Percentiles rank a stretch among this genome's conserved stretches.
These are phyloP conservation scores for Trichosporon ovoides DNA, from an alignment of 1,284 basidiomycete genomes.

Conservation along the genomic window DNA sequence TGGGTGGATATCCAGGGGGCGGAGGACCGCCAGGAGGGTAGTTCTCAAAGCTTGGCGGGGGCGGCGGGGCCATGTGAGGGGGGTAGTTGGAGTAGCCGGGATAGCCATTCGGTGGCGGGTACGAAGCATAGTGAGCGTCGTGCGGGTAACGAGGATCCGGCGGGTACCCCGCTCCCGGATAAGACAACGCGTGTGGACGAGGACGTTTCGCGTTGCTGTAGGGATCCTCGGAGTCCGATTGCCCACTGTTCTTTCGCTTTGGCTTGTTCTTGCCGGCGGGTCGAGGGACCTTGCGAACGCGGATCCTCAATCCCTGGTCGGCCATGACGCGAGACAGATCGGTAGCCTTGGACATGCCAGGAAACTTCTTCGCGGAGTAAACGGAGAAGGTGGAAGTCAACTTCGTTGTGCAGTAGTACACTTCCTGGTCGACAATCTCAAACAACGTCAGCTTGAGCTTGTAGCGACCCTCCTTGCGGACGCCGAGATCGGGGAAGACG, in stretches of 20 bases:
- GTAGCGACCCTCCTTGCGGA: constrained; percentile 80
- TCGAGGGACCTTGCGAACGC: constrained; percentile 72
- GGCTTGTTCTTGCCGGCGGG: constrained; percentile 19
- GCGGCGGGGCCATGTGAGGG: constrained; percentile 15
- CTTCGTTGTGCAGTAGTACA: constrained; percentile 81
- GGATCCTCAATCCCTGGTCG: constrained; percentile 87
- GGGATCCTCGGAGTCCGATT: constrained; percentile 20
- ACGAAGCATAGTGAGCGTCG: constrained; percentile 14
- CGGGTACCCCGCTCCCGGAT: constrained; percentile 1
- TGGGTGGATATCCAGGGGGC: constrained; percentile 6
- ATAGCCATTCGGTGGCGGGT: constrained; percentile 15
- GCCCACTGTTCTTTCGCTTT: constrained; percentile 19
- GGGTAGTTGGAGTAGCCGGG: constrained; percentile 10
- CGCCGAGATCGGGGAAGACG: constrained; percentile 80
- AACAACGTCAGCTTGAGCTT: constrained; percentile 85
- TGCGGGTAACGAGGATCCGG: constrained; percentile 10
- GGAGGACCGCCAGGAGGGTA: constrained; percentile 18
- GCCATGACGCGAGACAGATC: constrained; percentile 79
- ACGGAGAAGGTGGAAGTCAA: constrained; percentile 77
- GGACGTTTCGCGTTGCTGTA: constrained; percentile 11
- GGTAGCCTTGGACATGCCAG: constrained; percentile 81
- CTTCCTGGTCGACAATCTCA: constrained; percentile 81
- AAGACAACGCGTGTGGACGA: background rate
- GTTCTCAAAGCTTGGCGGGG: constrained; percentile 13
- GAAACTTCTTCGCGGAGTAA: constrained; percentile 90